Base-by-base conservation (phyloP, 2,329 filamentous ascomycete genomes). In the Arthrinium phaeospermum region DNA sequence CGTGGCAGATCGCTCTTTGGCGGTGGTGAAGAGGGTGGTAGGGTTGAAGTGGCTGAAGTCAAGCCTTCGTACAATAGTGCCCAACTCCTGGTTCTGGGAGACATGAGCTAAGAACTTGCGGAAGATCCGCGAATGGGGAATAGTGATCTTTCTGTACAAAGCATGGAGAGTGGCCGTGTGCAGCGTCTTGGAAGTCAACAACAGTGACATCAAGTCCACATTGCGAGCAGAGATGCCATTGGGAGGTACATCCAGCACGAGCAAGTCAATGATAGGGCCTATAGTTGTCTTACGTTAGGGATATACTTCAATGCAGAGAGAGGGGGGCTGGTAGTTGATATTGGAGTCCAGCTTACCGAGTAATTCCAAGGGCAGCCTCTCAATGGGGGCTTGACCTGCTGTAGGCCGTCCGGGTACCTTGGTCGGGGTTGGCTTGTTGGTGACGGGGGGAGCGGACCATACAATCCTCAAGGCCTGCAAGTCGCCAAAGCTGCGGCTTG, bases 31-130 rank as follows among this genome's bases (percentile, higher is more conserved):
- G 75, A 94, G 86, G 71, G 92, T 92, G 71, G 92, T 91, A 30
- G 93, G 93, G 80, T 94, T 95, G 83, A 95, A 95, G 85, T 95
- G 93, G 74, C 93, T 95, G 78, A 96, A 95, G 83, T 96, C 94
- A 67, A 96, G 85, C 69, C 94, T 91, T 72, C 92, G 91, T 64
- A 96, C 93, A 77, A 95, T 90, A 53, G 90, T 92, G 67, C 93
- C 94, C 71, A 95, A 86, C 12, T 90, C 86, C 2, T 90, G 89
- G 79, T 95, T 91, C 72, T 88, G 84, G 67, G 86, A 85, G 75
- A 96, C 86, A 78, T 94, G 93, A 72, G 87, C 86, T 68, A 95
- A 88, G 76, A 95, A 94, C 82, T 96, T 96, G 79, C 91, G 91
- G 83, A 95, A 96, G 80, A 95, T 94, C 73, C 91, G 87, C 37